Base-by-base conservation (phyloP, 805 yeast genomes). In the Ogataea chonburiensis region DNA sequence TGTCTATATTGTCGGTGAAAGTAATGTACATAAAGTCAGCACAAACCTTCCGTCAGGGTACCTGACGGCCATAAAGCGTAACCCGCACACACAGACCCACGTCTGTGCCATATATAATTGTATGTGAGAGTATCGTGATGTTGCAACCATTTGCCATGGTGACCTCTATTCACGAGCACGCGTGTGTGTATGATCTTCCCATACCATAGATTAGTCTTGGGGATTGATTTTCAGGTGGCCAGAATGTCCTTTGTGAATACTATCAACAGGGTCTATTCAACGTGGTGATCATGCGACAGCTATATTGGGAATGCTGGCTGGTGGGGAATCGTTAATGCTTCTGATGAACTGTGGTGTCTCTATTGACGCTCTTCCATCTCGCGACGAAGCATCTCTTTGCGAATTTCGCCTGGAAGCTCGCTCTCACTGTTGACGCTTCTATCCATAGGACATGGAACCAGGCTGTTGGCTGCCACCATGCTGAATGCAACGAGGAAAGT, bases 401-500 rank as follows among this genome's bases (percentile, higher is more conserved):
- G 48, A 17, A 47, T 37, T 26, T 50, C 50, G 17, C 36, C 50
- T 20, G 49, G 40, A 3, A 43, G 29, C 26, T 44, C 48, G 17
- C 63, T 51, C 9, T 58, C 61, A 37, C 61, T 61, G 17, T 56
- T 63, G 42, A 74, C 52, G 28, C 60, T 63, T 31, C 55, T 47
- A 27, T 77, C 77, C 38, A 71, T 74, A 16, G 77, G 68, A 52
- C 68, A 63, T 12, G 67, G 66, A 25, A 63, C 53, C 3, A 63
- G 34, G 16, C 56, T 51, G 38, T 61, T 63, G 15, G 62, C 58
- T 17, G 56, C 39, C 18, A 62, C 68, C 25, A 63, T 35, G 10
- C 82, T 74, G 40, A 83, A 73, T 23, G 89, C 82, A 18, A 84
- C 76, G n/a, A 81, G 70, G 45, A 82, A 82, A 0, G 93, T 82